Evolutionary conservation across 352 stramenopile species (phyloP).

Genomic region (Thalassiosira exigua): DNA sequence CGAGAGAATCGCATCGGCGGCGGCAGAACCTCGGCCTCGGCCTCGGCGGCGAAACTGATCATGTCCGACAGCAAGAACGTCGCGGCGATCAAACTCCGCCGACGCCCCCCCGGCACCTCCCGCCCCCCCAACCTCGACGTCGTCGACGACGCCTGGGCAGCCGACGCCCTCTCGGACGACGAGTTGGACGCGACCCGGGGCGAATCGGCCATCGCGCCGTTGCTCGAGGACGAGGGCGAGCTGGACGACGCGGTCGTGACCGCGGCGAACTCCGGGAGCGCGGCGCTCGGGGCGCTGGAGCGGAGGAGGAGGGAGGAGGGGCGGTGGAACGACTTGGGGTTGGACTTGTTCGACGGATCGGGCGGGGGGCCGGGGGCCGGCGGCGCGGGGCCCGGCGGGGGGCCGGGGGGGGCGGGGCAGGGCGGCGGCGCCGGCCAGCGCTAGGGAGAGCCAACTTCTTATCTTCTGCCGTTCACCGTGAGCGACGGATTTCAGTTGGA

Average conservation of each 20-base stretch:
- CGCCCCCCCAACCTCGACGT: conserved; percentile 58
- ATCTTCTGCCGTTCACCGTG: no score
- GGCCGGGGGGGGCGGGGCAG: background rate
- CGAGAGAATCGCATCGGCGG: no score
- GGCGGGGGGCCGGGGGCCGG: background rate
- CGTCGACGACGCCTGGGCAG: conserved; percentile 30
- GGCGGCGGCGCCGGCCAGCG: background rate
- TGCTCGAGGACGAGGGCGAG: conserved; percentile 78
- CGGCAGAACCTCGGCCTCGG: no score
- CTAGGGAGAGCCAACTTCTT: no score
- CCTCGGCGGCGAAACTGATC: no score
- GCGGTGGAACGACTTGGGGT: conserved; percentile 81
- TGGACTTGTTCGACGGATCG: conserved; percentile 73
- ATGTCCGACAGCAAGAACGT: conserved; percentile 46
- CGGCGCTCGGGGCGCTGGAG: conserved; percentile 48
- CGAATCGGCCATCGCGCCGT: conserved; percentile 62
- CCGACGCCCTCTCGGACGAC: conserved; percentile 75
- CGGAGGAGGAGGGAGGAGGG: conserved; percentile 66
- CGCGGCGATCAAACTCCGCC: conserved; percentile 38
- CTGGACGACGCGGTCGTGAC: conserved; percentile 81
- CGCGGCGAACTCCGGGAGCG: conserved; percentile 65
- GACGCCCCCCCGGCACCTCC: conserved; percentile 3
- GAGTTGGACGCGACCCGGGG: conserved; percentile 63
- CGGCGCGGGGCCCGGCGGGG: background rate
- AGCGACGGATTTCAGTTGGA: no score